Evolutionary conservation across 192 early-diverging fungal genomes (phyloP), one percentile per base, ranked within the genome.

Genomic region (Diversispora eburnea): DNA sequence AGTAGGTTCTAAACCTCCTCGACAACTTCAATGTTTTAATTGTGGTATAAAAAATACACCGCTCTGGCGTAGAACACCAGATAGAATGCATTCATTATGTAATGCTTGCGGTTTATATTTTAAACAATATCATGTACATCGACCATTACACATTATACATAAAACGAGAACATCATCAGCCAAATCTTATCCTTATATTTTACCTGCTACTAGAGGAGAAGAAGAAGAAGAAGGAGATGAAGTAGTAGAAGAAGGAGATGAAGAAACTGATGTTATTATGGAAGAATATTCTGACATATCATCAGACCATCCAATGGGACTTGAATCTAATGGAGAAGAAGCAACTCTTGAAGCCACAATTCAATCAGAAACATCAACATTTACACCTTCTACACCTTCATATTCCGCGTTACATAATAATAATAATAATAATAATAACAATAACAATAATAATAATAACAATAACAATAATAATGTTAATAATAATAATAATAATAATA

Each of bases 31-130:
- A 63, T 95, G 94, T 81, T 85, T 75, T 60, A 95, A 97, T 81
- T 97, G 95, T 84, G 73, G 78, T 39, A 93, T 92, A 5, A 94
- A 87, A 25, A 88, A 89, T 58, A 97, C 95, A 5, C 88, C 93
- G 20, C 84, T 97, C 58, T 97, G 95, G 95, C 87, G 95, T 15
- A 81, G 93, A 41, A 88, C 92, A 73, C 81, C 87, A 17, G 83
- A 87, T 45, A 93, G 94, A 61, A 87, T 90, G 74, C 88, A 92
- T 64, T 87, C 92, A 12, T 86, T 97, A 8, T 97, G 95, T 82
- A 97, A 97, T 60, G 94, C 94, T 0, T 97, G 95, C 73, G 95
- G 95, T 4, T 84, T 97, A 58, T 97, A 90, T 81, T 93, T 85
- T 83, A 97, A 96, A 86, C 88, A 95, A 62, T 94, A 97, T 76